Evolutionary conservation across 176 grass and related monocot genomes (phyloP).

Genomic region (Dendrocalamus sinicus): DNA sequence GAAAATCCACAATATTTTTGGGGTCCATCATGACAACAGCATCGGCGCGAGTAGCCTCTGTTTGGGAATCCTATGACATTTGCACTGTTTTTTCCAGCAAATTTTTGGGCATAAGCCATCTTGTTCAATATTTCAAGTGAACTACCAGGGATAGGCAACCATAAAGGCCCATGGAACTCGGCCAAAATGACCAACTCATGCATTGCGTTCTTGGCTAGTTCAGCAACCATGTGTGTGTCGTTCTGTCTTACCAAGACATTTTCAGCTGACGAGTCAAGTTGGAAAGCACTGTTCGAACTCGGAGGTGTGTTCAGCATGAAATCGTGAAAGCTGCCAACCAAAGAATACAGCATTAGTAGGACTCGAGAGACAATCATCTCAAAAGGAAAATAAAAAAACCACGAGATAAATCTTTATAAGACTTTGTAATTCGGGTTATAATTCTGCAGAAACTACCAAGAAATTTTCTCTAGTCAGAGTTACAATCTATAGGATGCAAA

Average conservation of each 20-base stretch:
- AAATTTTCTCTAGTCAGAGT: not conserved
- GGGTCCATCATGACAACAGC: conserved; percentile 43
- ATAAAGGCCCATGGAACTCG: conserved; percentile 41
- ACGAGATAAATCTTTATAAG: not conserved
- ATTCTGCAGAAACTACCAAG: not conserved
- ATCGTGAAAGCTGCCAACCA: conserved; percentile 28
- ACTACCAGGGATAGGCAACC: conserved; percentile 42
- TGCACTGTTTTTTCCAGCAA: conserved; percentile 18
- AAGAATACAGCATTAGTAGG: conserved; percentile 3
- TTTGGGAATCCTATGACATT: conserved; percentile 2
- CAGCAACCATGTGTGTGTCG: not conserved
- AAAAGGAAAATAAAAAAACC: not conserved
- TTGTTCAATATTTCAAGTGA: conserved; percentile 48
- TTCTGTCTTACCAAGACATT: not conserved
- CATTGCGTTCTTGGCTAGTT: conserved; percentile 45
- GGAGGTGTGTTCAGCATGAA: not conserved
- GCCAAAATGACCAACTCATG: conserved; percentile 46
- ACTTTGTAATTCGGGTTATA: not conserved
- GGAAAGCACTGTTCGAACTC: not conserved
- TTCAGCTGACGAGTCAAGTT: conserved; percentile 13
- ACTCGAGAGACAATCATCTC: conserved; percentile 7
- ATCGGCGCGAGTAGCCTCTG: conserved; percentile 58
- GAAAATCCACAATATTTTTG: conserved; percentile 34
- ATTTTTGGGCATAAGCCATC: conserved; percentile 37
- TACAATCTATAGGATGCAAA: conserved; percentile 8